These are phyloP conservation scores for Gracilaria vermiculophylla DNA, from an alignment of 23 red algal genomes.

Conservation along the genomic window DNA sequence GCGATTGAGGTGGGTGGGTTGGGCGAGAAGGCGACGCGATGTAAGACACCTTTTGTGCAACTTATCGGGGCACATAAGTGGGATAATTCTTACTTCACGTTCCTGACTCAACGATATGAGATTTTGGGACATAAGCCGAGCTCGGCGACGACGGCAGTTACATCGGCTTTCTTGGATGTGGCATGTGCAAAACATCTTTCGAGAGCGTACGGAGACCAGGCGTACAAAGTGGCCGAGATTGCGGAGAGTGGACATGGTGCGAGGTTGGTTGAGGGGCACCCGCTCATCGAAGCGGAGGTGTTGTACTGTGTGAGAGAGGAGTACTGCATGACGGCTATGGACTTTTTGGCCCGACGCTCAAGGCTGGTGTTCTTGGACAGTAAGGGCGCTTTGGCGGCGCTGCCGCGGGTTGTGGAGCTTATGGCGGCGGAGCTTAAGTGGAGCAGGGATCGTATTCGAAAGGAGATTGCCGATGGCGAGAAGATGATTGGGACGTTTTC, in stretches of 20 bases:
- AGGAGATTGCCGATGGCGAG: conserved; percentile 50
- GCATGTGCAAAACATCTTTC: conserved; percentile 84
- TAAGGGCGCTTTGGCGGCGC: conserved; percentile 57
- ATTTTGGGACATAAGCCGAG: conserved; percentile 38
- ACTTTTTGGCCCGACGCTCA: conserved; percentile 87
- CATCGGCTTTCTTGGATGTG: conserved; percentile 67
- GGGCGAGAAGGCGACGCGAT: conserved; percentile 58
- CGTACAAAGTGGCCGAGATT: conserved; percentile 86
- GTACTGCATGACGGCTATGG: conserved; percentile 84
- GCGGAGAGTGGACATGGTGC: conserved; percentile 80
- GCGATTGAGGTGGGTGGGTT: conserved; percentile 64
- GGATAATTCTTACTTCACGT: conserved; percentile 91
- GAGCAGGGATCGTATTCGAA: conserved; percentile 33
- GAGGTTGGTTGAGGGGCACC: conserved; percentile 68
- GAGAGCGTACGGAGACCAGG: conserved; percentile 95
- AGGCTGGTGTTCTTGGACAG: conserved; percentile 89
- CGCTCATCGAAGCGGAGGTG: conserved; percentile 89
- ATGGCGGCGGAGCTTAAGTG: conserved; percentile 76
- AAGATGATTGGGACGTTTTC: conserved; percentile 42
- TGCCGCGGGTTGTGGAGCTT: conserved; percentile 79
- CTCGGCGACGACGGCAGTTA: conserved; percentile 32
- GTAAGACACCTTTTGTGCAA: conserved; percentile 84
- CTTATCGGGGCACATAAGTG: conserved; percentile 84
- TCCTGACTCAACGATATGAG: conserved; percentile 85
- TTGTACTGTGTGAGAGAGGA: conserved; percentile 84